Evolutionary conservation across 2,329 filamentous ascomycete species (phyloP).

Genomic region (Ramularia collo-cygni): DNA sequence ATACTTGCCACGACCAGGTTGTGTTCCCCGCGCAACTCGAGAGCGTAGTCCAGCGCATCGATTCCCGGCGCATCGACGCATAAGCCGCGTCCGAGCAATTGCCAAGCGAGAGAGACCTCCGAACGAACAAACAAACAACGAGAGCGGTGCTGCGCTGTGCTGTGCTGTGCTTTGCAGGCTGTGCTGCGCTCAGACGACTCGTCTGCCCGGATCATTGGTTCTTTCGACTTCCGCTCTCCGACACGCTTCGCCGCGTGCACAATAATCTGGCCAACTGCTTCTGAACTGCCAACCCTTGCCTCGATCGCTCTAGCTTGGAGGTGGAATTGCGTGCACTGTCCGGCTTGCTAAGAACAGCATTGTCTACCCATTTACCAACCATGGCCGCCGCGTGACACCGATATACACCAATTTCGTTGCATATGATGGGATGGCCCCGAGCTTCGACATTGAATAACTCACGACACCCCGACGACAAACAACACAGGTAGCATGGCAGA

Average conservation of each 20-base stretch:
- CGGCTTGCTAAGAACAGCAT: constrained; percentile 3
- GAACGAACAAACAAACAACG: background rate
- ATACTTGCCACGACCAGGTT: too few relatives aligned
- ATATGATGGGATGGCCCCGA: constrained; percentile 10
- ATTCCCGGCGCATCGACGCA: constrained; percentile 1
- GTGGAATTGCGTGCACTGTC: constrained; percentile 1
- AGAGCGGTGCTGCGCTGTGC: too few relatives aligned
- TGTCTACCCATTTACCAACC: constrained; percentile 5
- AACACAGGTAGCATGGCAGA: constrained; percentile 24
- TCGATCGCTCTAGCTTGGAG: constrained; percentile 2
- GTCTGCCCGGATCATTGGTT: constrained; percentile 1
- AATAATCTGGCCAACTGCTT: too few relatives aligned
- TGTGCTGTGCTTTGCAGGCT: background rate
- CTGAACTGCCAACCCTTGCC: too few relatives aligned
- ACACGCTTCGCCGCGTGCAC: constrained; percentile 1
- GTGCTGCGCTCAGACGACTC: background rate
- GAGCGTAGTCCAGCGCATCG: background rate
- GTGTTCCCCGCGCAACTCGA: too few relatives aligned
- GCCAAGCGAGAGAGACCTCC: too few relatives aligned
- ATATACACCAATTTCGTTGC: background rate
- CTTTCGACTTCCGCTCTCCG: background rate
- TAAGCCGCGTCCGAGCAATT: too few relatives aligned
- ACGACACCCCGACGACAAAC: constrained; percentile 24
- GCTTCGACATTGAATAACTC: constrained; percentile 8
- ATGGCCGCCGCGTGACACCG: constrained; percentile 12